Conservation (phyloP, 176 grass and related monocot genomes). For the Oryza punctata region DNA sequence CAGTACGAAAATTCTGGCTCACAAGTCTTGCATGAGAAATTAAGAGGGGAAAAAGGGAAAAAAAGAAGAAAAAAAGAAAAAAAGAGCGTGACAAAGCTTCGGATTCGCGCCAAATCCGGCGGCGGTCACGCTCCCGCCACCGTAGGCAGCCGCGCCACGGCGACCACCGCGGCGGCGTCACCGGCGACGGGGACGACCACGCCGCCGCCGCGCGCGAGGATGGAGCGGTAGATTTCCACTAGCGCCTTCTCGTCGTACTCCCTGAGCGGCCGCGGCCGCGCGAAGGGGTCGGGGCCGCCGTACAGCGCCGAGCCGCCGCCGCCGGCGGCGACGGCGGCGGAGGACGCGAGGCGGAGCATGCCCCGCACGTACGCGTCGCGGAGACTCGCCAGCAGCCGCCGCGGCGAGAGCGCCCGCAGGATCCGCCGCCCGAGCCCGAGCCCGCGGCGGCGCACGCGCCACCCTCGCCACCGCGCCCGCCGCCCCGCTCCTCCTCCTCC, state of each 20-base stretch:
- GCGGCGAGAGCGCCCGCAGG: constrained; percentile 55
- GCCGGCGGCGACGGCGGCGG: constrained; percentile 50
- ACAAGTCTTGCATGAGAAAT: constrained; percentile 29
- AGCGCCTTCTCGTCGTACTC: constrained; percentile 81
- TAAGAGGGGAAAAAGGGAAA: too few relatives aligned
- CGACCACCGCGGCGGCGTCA: constrained; percentile 6
- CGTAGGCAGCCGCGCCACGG: not conserved
- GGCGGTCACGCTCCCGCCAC: not conserved
- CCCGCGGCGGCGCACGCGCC: constrained; percentile 42
- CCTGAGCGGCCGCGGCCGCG: constrained; percentile 33
- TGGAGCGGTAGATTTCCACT: constrained; percentile 72
- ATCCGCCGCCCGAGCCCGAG: constrained; percentile 36
- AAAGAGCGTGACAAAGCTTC: not conserved
- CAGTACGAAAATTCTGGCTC: not conserved
- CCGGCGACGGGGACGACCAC: constrained; percentile 12
- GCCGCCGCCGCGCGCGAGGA: constrained; percentile 43
- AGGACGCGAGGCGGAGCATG: constrained; percentile 69
- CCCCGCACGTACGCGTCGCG: constrained; percentile 68
- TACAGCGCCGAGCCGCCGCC: not conserved
- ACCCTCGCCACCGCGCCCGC: constrained; percentile 26
- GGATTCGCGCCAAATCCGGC: too few relatives aligned
- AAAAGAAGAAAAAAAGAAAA: too few relatives aligned
- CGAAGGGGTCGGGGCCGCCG: constrained; percentile 44
- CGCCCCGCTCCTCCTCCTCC: too few relatives aligned
- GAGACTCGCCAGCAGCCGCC: constrained; percentile 46